A percentile compares a stretch with the other conserved stretches of the same genome.
Conservation (phyloP, 2,329 filamentous ascomycete genomes). For the Periconia macrospinosa region DNA sequence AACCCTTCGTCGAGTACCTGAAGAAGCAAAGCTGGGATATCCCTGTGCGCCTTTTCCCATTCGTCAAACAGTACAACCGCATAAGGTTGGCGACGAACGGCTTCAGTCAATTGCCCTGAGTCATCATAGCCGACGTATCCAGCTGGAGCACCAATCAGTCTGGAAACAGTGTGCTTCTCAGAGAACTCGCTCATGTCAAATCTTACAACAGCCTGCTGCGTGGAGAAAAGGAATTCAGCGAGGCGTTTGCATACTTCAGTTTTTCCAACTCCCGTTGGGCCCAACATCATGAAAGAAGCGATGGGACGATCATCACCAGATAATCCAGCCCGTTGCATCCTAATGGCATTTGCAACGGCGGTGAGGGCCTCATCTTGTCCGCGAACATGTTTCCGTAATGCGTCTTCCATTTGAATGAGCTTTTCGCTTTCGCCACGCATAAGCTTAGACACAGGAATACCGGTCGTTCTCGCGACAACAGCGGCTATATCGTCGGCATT, state of each 20-base stretch:
- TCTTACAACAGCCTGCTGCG: conserved; percentile 83
- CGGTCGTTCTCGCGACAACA: conserved; percentile 88
- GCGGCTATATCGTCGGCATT: conserved; percentile 90
- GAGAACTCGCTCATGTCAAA: conserved; percentile 99
- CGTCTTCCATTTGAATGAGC: conserved; percentile 93
- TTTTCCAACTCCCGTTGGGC: conserved; percentile 94
- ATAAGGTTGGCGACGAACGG: conserved; percentile 91
- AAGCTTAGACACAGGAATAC: conserved; percentile 89
- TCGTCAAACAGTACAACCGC: conserved; percentile 95
- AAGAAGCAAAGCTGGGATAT: conserved; percentile 87
- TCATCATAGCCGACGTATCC: conserved; percentile 98
- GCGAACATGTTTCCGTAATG: conserved; percentile 77
- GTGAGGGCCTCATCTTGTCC: conserved; percentile 93
- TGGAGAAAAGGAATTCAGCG: conserved; percentile 89
- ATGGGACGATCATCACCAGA: conserved; percentile 89
- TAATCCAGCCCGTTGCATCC: conserved; percentile 88
- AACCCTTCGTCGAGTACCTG: conserved; percentile 97
- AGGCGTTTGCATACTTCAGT: conserved; percentile 97
- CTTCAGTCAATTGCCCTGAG: conserved; percentile 92
- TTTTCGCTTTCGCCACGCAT: conserved; percentile 94
- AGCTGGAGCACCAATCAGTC: conserved; percentile 88
- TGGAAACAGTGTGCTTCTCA: conserved; percentile 93
- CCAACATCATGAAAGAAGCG: conserved; percentile 96
- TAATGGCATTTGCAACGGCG: conserved; percentile 88
- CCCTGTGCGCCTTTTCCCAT: conserved; percentile 95